Conservation (phyloP, 192 early-diverging fungal species). For the Fimicolochytrium jonesii region DNA sequence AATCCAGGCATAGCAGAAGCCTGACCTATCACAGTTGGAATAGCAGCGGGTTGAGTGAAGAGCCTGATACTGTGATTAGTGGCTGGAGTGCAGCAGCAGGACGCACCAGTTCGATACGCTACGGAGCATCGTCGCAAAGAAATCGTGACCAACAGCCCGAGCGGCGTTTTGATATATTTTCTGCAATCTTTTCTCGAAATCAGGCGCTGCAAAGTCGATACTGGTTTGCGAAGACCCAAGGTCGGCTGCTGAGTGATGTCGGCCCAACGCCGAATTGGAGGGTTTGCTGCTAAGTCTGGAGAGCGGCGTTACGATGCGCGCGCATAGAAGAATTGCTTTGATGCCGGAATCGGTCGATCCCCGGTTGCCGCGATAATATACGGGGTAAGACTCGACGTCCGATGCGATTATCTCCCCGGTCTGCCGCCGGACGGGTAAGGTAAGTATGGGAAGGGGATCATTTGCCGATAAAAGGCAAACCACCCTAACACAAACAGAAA, state of each 20-base stretch:
- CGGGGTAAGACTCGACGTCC: too few relatives aligned
- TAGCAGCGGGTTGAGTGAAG: background rate
- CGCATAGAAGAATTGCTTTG: background rate
- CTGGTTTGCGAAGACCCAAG: background rate
- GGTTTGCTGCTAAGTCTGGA: background rate
- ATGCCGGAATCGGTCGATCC: background rate
- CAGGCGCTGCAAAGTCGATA: background rate
- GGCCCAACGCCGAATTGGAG: background rate
- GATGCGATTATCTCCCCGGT: too few relatives aligned
- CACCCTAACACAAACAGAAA: too few relatives aligned
- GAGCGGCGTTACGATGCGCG: background rate
- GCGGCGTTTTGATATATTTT: slow-evolving; percentile 1
- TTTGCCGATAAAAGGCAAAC: too few relatives aligned
- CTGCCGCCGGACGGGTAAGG: too few relatives aligned
- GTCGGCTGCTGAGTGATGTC: background rate
- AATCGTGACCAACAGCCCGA: slow-evolving; percentile 6
- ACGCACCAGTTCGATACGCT: background rate
- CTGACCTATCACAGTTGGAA: background rate
- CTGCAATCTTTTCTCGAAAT: slow-evolving; percentile 4
- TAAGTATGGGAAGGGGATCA: too few relatives aligned
- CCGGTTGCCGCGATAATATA: too few relatives aligned
- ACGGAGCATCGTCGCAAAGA: slow-evolving; percentile 3
- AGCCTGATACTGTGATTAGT: background rate
- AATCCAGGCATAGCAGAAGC: slow-evolving; percentile 10
- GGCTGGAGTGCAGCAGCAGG: too few relatives aligned